These are phyloP conservation scores for Trametes maxima DNA, from an alignment of 768 basidiomycete species.

Conservation along the genomic window DNA sequence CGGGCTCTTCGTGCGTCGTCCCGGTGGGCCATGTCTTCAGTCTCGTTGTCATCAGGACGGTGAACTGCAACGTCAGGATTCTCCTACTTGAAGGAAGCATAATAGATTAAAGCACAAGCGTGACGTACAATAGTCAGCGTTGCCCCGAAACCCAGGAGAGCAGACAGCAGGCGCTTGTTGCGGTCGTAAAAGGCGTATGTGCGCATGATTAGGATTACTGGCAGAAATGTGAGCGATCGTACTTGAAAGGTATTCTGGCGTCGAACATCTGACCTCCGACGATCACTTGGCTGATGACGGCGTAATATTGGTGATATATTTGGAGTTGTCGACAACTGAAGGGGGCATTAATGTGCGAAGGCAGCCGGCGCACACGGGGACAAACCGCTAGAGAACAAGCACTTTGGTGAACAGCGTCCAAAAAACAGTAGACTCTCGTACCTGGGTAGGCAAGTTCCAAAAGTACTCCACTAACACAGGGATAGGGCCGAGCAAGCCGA, in stretches of 20 bases:
- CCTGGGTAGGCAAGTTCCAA: neutral
- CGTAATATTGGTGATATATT: constrained; percentile 10
- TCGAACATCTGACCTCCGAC: neutral
- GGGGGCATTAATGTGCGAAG: neutral
- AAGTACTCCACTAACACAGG: constrained; percentile 22
- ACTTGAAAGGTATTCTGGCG: neutral
- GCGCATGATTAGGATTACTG: neutral
- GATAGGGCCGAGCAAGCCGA: constrained; percentile 24
- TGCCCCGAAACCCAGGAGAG: neutral
- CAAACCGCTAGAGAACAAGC: neutral
- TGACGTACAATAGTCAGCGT: neutral
- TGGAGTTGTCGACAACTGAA: constrained; percentile 7
- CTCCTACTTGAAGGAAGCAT: neutral
- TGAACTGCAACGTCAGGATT: neutral
- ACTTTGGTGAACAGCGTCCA: neutral
- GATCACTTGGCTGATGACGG: constrained; percentile 1
- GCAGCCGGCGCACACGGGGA: neutral
- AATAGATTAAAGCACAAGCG: neutral
- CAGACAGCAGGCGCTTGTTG: neutral
- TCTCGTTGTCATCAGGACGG: neutral
- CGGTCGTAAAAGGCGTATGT: constrained; percentile 6
- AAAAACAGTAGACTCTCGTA: neutral
- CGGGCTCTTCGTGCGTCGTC: neutral
- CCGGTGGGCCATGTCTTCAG: neutral
- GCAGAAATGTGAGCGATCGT: neutral